Evolutionary conservation across 352 stramenopile species (phyloP).

Genomic region (Phytophthora hibernalis): DNA sequence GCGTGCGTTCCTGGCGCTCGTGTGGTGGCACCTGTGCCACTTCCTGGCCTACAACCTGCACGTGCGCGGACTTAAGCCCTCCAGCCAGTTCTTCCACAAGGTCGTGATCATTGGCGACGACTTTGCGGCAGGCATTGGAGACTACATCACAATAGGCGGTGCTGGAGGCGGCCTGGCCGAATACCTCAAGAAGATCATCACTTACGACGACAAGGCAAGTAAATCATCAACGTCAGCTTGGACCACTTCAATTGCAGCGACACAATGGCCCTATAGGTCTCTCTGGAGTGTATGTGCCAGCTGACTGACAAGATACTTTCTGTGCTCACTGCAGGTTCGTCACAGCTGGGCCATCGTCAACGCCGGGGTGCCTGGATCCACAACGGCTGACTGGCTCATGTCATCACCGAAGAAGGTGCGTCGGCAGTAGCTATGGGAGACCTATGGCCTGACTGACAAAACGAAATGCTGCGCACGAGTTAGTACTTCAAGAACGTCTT

Average conservation of each 20-base stretch:
- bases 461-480: conserved; percentile 10
- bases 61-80: conserved; percentile 56
- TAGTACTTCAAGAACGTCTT: conserved; percentile 83
- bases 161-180: conserved; percentile 53
- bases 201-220: conserved; percentile 68
- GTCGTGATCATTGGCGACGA: conserved; percentile 86
- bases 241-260: background rate
- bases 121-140: conserved; percentile 80
- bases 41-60: conserved; percentile 51
- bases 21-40: conserved; percentile 78
- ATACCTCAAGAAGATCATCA: conserved; percentile 62
- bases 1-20: conserved; percentile 60
- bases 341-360: conserved; percentile 88
- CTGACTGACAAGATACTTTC: conserved; percentile 25
- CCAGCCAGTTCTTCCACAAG: conserved; percentile 83
- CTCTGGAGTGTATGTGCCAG: background rate
- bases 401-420: conserved; percentile 67
- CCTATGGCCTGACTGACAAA: conserved; percentile 10
- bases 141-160: conserved; percentile 73
- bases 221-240: background rate
- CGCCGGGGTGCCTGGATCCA: conserved; percentile 66
- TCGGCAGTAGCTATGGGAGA: background rate
- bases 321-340: conserved; percentile 55
- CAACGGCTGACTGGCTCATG: conserved; percentile 71
- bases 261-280: background rate